Evolutionary conservation across 768 basidiomycete genomes (phyloP), one percentile per base, ranked within the genome.

Genomic region (Gloeopeniophorella convolvens): DNA sequence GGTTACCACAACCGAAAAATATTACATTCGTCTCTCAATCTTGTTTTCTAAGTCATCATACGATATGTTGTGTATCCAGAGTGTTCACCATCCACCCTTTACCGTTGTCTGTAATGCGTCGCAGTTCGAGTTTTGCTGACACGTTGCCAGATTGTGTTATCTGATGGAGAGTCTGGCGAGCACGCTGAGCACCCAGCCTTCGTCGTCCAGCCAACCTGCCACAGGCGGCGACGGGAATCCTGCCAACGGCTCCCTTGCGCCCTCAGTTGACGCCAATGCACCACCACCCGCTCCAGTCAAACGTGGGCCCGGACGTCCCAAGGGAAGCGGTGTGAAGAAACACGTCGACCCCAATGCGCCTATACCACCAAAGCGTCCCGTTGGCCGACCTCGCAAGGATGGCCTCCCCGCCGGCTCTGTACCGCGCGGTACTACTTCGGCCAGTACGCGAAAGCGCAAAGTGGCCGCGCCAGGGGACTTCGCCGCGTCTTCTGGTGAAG

Each of bases 341-440:
- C 65, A 70, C 24, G 59, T 66, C 28, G 59, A 65, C 10, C 55
- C 68, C 18, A 61, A 61, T 18, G 49, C 65, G 0, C 69, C 74
- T 2, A 72, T 77, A 23, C 85, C 84, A 65, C 66, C 79, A 45
- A 89, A 87, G 64, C 72, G 88, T 37, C 88, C 88, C 13, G 87
- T 89, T 2, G 88, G 88, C 1, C 73, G 88, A 12, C 88, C 88
- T 3, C 69, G 88, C 58, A 88, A 89, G 65, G 87, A 89, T 58
- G 88, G 88, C 0, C 74, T 86, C 31, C 87, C 87, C 33, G 82
- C 87, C 26, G 87, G 87, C 11, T 83, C 83, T 9, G 78, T 84
- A 16, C 65, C 63, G 5, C 72, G 65, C 12, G 66, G 73, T 27
- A 65, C 70, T 18, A 63, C 76, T n/a, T 62, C 50, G 10, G 34